Base-by-base conservation (phyloP, 176 grass and related monocot species). In the Typha latifolia region DNA sequence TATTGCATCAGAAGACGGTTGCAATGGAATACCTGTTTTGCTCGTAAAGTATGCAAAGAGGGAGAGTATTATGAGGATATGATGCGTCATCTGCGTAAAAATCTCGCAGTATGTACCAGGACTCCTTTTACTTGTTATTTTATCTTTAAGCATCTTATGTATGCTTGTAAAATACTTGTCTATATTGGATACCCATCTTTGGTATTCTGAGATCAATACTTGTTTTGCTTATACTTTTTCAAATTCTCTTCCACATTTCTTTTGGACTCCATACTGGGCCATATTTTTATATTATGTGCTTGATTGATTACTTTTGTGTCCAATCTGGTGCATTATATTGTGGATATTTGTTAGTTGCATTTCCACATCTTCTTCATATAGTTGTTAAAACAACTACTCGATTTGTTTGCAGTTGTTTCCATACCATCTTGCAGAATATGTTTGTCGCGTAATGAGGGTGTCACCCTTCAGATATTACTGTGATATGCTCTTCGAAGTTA, bases 391-490 rank as follows among this genome's bases (percentile, higher is more conserved):
- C 1, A 55, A 29, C 20, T n/a, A 69, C 12, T 64, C 62, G 13
- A 49, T 70, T 53, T 27, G 64, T 69, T 75, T 86, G 77, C 88
- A 92, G 88, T 84, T 97, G 76, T 97, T 84, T 69, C 94, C 94
- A 13, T 97, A 97, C 62, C 94, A 97, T 80, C 83, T 97, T 63
- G 85, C 89, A 48, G 88, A 97, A 75, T 97, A 97, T 85, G 85
- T 93, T 20, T 92, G 94, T 62, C 94, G 94, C 59, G 86, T 93
- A 47, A 73, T 76, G 83, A 83, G 94, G 51, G 72, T 97, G 47
- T 92, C 94, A 63, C 78, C 94, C 32, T 97, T 97, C 74, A 82
- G 81, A 97, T 97, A 93, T 78, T 97, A 97, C 52, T 93, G 94
- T 51, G 94, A 97, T 67, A 92, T 97, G 76, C 77, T 97, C 66